A percentile compares a stretch with the other conserved stretches of the same genome.
Evolutionary conservation across 192 early-diverging fungal genomes (phyloP).

Genomic region (Geranomyces michiganensis): DNA sequence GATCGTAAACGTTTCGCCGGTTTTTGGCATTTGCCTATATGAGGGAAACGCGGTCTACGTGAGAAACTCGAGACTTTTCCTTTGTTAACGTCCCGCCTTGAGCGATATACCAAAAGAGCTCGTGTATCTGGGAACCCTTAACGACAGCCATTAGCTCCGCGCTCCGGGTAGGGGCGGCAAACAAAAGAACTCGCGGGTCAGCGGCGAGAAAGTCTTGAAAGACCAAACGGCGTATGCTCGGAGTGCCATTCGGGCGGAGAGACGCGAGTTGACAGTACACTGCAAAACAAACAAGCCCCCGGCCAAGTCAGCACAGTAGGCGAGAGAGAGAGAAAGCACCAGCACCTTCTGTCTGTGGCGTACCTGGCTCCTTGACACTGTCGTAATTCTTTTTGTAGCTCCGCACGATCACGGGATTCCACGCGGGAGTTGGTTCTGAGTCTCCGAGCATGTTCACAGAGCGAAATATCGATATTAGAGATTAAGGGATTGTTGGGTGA

Average conservation of each 20-base stretch:
- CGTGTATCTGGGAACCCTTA: constrained; percentile 65
- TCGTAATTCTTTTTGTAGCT: constrained; percentile 34
- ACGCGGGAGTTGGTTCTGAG: not conserved
- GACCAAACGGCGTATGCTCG: constrained; percentile 57
- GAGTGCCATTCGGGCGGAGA: constrained; percentile 29
- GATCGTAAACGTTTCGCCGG: constrained; percentile 68
- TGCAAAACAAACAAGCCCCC: not conserved
- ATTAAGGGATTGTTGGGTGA: no score
- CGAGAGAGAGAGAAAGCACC: no score
- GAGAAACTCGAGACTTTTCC: not conserved
- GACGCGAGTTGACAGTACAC: constrained; percentile 42
- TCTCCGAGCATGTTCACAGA: not conserved
- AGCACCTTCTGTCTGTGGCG: no score
- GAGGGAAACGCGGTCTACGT: not conserved
- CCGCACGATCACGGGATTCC: constrained; percentile 24
- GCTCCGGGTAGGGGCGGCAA: constrained; percentile 70
- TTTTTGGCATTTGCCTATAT: constrained; percentile 64
- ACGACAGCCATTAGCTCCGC: constrained; percentile 70
- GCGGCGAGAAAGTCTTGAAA: constrained; percentile 70
- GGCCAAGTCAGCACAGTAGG: no score
- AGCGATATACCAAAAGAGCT: constrained; percentile 60
- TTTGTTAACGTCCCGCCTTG: constrained; percentile 37
- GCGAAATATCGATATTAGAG: no score
- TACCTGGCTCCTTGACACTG: constrained; percentile 26
- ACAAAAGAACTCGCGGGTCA: constrained; percentile 64